Percentiles rank a stretch among this genome's conserved stretches.
These are phyloP conservation scores for Schizophyllum amplum DNA, from an alignment of 1,284 basidiomycete species.

Conservation along the genomic window DNA sequence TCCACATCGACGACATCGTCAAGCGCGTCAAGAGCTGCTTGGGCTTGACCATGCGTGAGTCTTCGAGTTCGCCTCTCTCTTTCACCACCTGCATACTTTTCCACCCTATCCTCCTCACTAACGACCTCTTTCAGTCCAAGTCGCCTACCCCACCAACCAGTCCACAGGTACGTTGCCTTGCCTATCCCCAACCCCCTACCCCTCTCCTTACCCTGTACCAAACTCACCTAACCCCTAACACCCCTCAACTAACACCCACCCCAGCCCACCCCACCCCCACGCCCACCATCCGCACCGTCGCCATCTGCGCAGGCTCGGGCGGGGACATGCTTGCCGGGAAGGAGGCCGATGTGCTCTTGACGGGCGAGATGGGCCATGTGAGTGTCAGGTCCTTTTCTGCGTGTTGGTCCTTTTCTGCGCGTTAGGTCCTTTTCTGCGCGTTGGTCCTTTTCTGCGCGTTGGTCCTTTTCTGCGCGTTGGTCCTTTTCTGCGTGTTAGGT, in stretches of 20 bases:
- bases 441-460: too few relatives aligned
- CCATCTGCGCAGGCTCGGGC: constrained; percentile 83
- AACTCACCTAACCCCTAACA: too few relatives aligned
- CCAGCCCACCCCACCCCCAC: too few relatives aligned
- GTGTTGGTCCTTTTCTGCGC: neutral
- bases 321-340: constrained; percentile 61
- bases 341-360: constrained; percentile 75
- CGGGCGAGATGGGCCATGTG: constrained; percentile 75
- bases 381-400: constrained; percentile 17
- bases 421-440: too few relatives aligned
- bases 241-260: too few relatives aligned
- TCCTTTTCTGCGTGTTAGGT: too few relatives aligned
- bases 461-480: too few relatives aligned
- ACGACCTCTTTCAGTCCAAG: constrained; percentile 53
- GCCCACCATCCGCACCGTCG: constrained; percentile 44
- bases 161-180: too few relatives aligned
- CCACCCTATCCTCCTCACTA: neutral
- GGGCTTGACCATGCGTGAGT: constrained; percentile 16
- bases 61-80: too few relatives aligned
- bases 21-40: constrained; percentile 64
- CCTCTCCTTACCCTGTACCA: too few relatives aligned
- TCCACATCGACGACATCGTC: constrained; percentile 51
- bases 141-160: constrained; percentile 42
- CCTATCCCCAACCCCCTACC: too few relatives aligned
- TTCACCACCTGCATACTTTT: neutral